Base-by-base conservation (phyloP, 352 stramenopile genomes). In the Pythium aphanidermatum region DNA sequence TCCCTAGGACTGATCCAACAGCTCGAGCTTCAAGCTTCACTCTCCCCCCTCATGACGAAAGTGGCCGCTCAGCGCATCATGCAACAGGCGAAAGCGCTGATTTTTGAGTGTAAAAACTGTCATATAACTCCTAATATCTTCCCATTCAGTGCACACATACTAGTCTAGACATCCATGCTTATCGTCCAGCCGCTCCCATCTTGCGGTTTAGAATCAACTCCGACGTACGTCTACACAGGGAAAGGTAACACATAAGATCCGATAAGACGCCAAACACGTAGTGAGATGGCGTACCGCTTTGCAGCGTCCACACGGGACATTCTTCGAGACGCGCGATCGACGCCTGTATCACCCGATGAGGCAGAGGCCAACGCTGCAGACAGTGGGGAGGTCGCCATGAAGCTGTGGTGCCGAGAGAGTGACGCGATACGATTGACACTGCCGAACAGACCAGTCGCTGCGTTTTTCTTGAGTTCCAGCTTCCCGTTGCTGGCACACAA, bases 381-480 rank as follows among this genome's bases (percentile, higher is more conserved):
- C 24, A 63, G 64, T 32, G 85, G 65, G 1, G 73, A 65, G 12
- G 74, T 83, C 14, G 76, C 63, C 45, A 92, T 55, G 55, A 94
- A 94, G 43, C 82, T 94, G 36, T 89, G 77, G 58, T 94, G 82
- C 5, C 76, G 77, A 14, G 76, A 91, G 34, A 94, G 57, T 30
- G 82, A 88, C 17, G 82, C 80, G 39, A 94, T 80, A 33, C 82
- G 77, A 55, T 94, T 92, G 21, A 94, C 75, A 48, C 79, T 94
- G 10, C 82, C 82, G 79, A 79, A 94, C 36, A 76, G 69, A 2
- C 82, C 82, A 0, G 79, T 94, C 4, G 82, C 79, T 3, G 82
- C 82, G 38, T 92, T 94, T 60, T 91, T 91, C 62, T 92, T 92
- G 42, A 94, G 75, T 41, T 92, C 82, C 7, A 94, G 57, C 58